Percentiles rank a stretch among this genome's conserved stretches.
These are phyloP conservation scores for Ilyonectria mors-panacis DNA, from an alignment of 2,329 filamentous ascomycete genomes.

Conservation along the genomic window DNA sequence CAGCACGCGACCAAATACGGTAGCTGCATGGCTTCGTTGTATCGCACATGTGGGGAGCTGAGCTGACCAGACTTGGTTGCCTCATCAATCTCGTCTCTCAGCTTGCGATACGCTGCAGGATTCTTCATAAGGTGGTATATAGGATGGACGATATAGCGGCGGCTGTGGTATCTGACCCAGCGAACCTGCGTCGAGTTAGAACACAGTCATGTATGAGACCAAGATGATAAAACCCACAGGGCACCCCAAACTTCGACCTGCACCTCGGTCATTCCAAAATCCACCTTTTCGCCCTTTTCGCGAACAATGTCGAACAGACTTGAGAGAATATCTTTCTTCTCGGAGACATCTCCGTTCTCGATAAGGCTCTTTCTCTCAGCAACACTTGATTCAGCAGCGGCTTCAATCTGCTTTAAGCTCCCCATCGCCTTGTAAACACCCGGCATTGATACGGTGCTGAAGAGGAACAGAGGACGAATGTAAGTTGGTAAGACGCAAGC, in stretches of 20 bases:
- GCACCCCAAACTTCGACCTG: conserved; percentile 3
- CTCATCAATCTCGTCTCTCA: neutral
- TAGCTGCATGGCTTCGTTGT: conserved; percentile 5
- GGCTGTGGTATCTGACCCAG: conserved; percentile 6
- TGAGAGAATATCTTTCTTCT: conserved; percentile 7
- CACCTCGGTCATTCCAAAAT: conserved; percentile 6
- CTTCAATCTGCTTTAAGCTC: neutral
- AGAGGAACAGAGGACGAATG: neutral
- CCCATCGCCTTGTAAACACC: neutral
- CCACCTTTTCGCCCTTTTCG: neutral
- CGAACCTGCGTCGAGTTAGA: neutral
- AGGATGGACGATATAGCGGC: neutral
- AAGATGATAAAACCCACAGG: neutral
- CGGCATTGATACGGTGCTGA: neutral
- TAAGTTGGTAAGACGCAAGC: neutral
- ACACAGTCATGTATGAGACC: too few relatives aligned
- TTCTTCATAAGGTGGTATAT: neutral
- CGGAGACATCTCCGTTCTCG: neutral
- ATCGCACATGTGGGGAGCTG: neutral
- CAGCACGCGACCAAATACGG: conserved; percentile 13
- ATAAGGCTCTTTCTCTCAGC: neutral
- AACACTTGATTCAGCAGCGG: neutral
- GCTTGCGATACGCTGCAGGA: neutral
- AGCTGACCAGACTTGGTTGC: conserved; percentile 4
- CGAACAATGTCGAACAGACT: conserved; percentile 1